Conservation (phyloP, 257 asterid genomes). For the Phtheirospermum japonicum region DNA sequence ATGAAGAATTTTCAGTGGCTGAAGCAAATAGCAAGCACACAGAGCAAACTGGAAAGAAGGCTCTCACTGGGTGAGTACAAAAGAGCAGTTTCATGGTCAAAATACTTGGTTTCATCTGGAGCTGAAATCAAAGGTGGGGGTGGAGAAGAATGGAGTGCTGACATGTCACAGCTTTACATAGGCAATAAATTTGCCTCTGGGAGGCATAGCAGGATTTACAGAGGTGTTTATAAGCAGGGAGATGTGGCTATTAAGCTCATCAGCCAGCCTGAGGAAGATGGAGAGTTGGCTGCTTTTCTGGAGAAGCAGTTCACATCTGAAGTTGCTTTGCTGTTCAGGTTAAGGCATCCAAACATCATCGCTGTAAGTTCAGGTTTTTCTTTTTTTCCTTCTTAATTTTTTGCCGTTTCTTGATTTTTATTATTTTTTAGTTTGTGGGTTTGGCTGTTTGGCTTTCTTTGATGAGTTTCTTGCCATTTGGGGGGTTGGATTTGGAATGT, state of each 20-base stretch:
- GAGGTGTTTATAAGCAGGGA: constrained; percentile 80
- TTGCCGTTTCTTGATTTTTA: not conserved
- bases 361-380: constrained; percentile 51
- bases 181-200: constrained; percentile 96
- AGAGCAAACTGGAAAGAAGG: constrained; percentile 85
- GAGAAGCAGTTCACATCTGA: constrained; percentile 92
- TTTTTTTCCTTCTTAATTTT: not conserved
- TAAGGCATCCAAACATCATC: constrained; percentile 88
- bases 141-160: constrained; percentile 93
- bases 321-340: constrained; percentile 74
- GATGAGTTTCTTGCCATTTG: not conserved
- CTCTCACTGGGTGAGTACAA: constrained; percentile 87
- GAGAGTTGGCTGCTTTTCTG: constrained; percentile 81
- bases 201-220: constrained; percentile 86
- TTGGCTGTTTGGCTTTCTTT: not conserved
- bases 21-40: constrained; percentile 64
- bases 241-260: constrained; percentile 94
- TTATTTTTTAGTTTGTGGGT: not conserved
- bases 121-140: constrained; percentile 75
- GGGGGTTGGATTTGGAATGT: not conserved
- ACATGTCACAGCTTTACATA: constrained; percentile 84
- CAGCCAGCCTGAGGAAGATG: constrained; percentile 95
- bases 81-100: constrained; percentile 93
- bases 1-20: constrained; percentile 83
- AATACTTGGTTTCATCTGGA: constrained; percentile 81